phyloP scores from a whole-genome alignment of 129 eudicot species.

The Gnaphalium uliginosum region DNA sequence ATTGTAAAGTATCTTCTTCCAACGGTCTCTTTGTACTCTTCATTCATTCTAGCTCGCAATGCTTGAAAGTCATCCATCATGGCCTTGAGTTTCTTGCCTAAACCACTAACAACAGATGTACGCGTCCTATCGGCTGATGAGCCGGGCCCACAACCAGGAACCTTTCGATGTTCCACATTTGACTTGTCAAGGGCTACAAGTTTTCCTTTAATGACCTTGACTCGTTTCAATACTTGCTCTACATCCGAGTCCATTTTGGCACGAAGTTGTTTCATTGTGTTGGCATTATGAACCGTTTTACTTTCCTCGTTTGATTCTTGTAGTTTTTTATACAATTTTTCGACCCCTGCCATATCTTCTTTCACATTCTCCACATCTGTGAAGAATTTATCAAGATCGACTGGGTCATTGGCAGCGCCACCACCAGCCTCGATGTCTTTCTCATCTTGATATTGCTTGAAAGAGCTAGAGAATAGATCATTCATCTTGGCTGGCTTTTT shows the following conservation, averaged over 20 bases:
- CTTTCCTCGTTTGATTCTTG: slow-evolving; percentile 79
- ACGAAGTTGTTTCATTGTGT: slow-evolving; percentile 66
- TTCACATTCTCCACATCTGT: slow-evolving; percentile 76
- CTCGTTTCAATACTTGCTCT: slow-evolving; percentile 67
- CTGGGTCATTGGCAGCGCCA: slow-evolving; percentile 30
- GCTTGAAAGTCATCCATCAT: slow-evolving; percentile 89
- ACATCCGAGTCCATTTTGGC: slow-evolving; percentile 79
- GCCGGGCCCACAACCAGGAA: slow-evolving; percentile 83
- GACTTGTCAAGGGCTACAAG: slow-evolving; percentile 83
- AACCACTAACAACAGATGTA: slow-evolving; percentile 74
- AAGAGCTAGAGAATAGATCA: slow-evolving; percentile 76
- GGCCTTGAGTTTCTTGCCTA: slow-evolving; percentile 82
- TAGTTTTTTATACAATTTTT: slow-evolving; percentile 53
- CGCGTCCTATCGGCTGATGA: slow-evolving; percentile 83
- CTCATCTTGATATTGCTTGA: slow-evolving; percentile 45
- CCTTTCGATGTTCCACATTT: slow-evolving; percentile 55
- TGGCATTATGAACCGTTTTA: slow-evolving; percentile 76
- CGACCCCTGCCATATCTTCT: slow-evolving; percentile 68
- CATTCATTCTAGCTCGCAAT: slow-evolving; percentile 59
- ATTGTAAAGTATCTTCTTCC: slow-evolving; percentile 80
- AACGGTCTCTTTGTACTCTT: slow-evolving; percentile 79
- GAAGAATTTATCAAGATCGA: slow-evolving; percentile 73
- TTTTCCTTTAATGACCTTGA: slow-evolving; percentile 69
- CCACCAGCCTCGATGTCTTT: slow-evolving; percentile 63
- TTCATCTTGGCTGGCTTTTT: slow-evolving; percentile 53